phyloP scores from a whole-genome alignment of 176 grass and related monocot species.

The Oryza officinalis region DNA sequence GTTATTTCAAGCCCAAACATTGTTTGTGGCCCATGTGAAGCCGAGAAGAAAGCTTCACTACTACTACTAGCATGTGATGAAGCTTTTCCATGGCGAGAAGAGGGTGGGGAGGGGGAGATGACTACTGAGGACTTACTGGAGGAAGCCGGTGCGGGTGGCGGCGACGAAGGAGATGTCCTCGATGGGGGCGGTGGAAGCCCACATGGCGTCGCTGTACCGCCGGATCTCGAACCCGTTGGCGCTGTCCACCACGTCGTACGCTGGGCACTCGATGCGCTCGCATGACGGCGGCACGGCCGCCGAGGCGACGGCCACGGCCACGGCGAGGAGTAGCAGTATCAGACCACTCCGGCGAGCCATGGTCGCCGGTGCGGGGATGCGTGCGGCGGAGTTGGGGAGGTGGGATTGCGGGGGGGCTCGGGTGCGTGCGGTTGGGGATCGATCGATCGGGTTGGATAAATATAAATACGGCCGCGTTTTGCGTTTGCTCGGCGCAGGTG shows the following conservation, averaged over 20 bases:
- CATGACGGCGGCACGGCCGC: conserved; percentile 64
- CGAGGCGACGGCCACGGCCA: background rate
- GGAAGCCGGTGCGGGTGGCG: conserved; percentile 77
- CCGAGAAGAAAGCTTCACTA: background rate
- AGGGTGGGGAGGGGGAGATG: background rate
- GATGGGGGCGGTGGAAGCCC: conserved; percentile 73
- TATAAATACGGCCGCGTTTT: conserved; percentile 21
- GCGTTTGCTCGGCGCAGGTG: conserved; percentile 23
- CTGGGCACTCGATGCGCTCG: conserved; percentile 94
- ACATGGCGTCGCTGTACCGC: conserved; percentile 64
- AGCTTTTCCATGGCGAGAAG: conserved; percentile 1
- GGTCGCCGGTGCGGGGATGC: background rate
- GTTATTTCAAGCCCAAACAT: background rate
- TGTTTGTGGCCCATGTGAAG: background rate
- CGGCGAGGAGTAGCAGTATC: conserved; percentile 20
- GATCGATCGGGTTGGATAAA: conserved; percentile 30
- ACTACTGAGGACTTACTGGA: conserved; percentile 43
- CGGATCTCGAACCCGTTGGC: conserved; percentile 96
- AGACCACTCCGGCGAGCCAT: conserved; percentile 39
- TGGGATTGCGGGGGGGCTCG: conserved; percentile 28
- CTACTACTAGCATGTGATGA: background rate
- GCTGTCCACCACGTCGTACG: conserved; percentile 79
- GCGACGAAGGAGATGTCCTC: conserved; percentile 93
- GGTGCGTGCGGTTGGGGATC: conserved; percentile 27
- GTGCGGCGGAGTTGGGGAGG: background rate